Evolutionary conservation across 2,329 filamentous ascomycete species (phyloP).

Genomic region (Knufia petricola): DNA sequence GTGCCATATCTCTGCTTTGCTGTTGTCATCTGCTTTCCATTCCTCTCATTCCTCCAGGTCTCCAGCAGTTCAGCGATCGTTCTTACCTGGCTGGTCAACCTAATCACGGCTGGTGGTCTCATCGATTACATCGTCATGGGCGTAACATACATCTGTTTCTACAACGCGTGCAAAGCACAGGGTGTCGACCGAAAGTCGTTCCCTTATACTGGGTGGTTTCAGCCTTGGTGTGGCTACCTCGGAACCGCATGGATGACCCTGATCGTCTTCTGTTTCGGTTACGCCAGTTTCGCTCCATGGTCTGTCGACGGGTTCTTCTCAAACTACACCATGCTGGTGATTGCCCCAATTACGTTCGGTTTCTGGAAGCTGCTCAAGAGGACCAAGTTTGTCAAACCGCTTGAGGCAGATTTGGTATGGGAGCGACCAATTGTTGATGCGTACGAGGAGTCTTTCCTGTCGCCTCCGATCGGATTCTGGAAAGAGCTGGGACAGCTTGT

Average conservation of each 20-base stretch:
- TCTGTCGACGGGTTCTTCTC: constrained; percentile 57
- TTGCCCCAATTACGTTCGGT: constrained; percentile 45
- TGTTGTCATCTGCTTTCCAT: constrained; percentile 53
- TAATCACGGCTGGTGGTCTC: constrained; percentile 49
- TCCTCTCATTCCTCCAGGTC: constrained; percentile 54
- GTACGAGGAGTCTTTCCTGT: constrained; percentile 45
- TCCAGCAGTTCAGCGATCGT: constrained; percentile 41
- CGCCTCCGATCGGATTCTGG: constrained; percentile 33
- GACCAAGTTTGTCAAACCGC: constrained; percentile 45
- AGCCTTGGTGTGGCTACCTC: constrained; percentile 61
- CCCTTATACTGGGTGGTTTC: constrained; percentile 51
- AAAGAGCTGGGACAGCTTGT: constrained; percentile 19
- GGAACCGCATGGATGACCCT: constrained; percentile 51
- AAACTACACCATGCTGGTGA: constrained; percentile 50
- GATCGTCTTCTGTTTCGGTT: constrained; percentile 63
- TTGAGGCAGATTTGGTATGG: constrained; percentile 52
- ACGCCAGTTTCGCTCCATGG: constrained; percentile 64
- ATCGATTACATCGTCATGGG: constrained; percentile 44
- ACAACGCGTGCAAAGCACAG: constrained; percentile 44
- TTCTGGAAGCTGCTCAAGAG: constrained; percentile 56
- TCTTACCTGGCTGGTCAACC: constrained; percentile 46
- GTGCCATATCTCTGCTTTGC: constrained; percentile 62
- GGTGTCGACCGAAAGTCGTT: constrained; percentile 43
- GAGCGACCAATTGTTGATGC: constrained; percentile 50
- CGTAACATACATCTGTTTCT: constrained; percentile 51